Conservation (phyloP, 805 yeast species). For the Saccharomycopsis guyanensis region DNA sequence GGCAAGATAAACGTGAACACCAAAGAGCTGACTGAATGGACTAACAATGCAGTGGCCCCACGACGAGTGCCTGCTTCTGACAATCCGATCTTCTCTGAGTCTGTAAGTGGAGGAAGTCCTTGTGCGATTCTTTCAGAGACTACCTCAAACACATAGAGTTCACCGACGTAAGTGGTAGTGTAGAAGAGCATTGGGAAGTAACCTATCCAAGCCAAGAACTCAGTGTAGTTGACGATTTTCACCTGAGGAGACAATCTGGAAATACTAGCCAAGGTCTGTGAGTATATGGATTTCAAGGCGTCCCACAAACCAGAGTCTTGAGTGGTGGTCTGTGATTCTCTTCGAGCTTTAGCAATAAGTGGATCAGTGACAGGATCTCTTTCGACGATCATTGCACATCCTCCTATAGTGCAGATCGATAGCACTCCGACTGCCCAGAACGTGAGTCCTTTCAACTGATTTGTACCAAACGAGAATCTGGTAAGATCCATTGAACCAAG, state of each 20-base stretch:
- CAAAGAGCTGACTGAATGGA: constrained; percentile 42
- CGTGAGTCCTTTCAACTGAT: constrained; percentile 45
- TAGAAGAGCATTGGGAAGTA: constrained; percentile 61
- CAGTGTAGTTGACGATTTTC: constrained; percentile 43
- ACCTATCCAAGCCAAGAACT: constrained; percentile 62
- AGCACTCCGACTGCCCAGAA: constrained; percentile 36
- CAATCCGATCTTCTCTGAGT: constrained; percentile 29
- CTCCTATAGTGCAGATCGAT: constrained; percentile 32
- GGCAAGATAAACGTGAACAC: constrained; percentile 40
- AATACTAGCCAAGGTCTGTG: constrained; percentile 32
- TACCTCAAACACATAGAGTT: constrained; percentile 38
- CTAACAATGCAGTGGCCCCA: constrained; percentile 44
- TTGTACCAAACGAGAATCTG: constrained; percentile 26
- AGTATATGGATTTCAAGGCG: constrained; percentile 23
- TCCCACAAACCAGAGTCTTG: constrained; percentile 29
- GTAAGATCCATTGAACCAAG: constrained; percentile 43
- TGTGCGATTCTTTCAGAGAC: constrained; percentile 29
- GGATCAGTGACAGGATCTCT: constrained; percentile 39
- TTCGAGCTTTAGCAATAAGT: constrained; percentile 33
- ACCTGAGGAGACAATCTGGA: constrained; percentile 42
- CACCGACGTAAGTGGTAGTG: constrained; percentile 60
- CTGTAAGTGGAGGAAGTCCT: constrained; percentile 30
- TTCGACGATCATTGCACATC: constrained; percentile 39
- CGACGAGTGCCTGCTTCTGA: constrained; percentile 42
- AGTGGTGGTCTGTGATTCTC: constrained; percentile 28